Conservation (phyloP, 2,329 filamentous ascomycete genomes). For the Periconia sp. region DNA sequence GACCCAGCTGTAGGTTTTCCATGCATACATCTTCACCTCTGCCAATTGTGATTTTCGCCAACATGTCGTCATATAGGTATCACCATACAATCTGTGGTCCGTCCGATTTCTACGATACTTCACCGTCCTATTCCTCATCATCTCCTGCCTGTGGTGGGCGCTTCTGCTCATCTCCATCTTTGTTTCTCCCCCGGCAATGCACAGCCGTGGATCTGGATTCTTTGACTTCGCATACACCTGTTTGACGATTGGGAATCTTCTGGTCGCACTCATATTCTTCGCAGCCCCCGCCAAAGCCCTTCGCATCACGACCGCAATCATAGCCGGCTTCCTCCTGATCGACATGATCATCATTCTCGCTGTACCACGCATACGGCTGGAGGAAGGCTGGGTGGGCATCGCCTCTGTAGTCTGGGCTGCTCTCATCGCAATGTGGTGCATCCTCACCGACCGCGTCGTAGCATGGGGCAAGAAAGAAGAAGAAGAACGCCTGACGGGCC, state of each 20-base stretch:
- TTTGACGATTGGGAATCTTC: slow-evolving; percentile 72
- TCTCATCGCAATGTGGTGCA: slow-evolving; percentile 75
- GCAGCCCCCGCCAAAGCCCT: slow-evolving; percentile 77
- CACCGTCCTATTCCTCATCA: slow-evolving; percentile 71
- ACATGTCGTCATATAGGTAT: slow-evolving; percentile 52
- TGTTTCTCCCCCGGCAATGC: slow-evolving; percentile 82
- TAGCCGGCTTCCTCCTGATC: slow-evolving; percentile 68
- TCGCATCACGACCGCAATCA: slow-evolving; percentile 69
- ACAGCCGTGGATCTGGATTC: slow-evolving; percentile 89
- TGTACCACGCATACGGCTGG: slow-evolving; percentile 71
- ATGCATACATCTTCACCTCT: background rate
- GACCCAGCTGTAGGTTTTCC: slow-evolving; percentile 70
- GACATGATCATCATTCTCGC: slow-evolving; percentile 79
- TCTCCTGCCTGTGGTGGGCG: slow-evolving; percentile 91
- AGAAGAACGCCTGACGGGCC: slow-evolving; percentile 87
- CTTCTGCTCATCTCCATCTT: slow-evolving; percentile 87
- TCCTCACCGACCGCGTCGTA: slow-evolving; percentile 78
- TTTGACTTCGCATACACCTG: slow-evolving; percentile 83
- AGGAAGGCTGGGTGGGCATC: slow-evolving; percentile 92
- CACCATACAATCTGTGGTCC: slow-evolving; percentile 93
- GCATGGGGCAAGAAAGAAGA: slow-evolving; percentile 91
- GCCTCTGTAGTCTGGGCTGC: slow-evolving; percentile 82
- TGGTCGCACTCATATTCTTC: slow-evolving; percentile 84
- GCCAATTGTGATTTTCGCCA: slow-evolving; percentile 10
- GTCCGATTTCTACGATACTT: slow-evolving; percentile 79